These are phyloP conservation scores for Chlorociboria aeruginascens DNA, from an alignment of 495 filamentous ascomycete species.

Conservation along the genomic window DNA sequence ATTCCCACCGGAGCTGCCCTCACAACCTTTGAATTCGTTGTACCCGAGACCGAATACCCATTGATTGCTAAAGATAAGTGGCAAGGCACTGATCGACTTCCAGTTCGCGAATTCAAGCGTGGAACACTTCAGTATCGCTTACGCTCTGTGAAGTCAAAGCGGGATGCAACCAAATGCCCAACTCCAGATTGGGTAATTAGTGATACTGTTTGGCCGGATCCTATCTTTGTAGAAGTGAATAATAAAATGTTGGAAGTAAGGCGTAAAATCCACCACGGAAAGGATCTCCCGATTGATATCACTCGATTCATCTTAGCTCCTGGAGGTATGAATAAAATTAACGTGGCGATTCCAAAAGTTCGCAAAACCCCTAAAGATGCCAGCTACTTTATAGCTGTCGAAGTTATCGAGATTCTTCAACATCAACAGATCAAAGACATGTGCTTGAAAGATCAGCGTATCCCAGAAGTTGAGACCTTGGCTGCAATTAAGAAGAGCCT, in stretches of 20 bases:
- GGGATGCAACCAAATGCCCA: conserved; percentile 7
- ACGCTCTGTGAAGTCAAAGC: conserved; percentile 25
- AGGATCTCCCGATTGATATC: conserved; percentile 65
- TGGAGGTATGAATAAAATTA: conserved; percentile 45
- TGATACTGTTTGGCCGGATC: conserved; percentile 59
- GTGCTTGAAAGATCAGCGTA: conserved; percentile 24
- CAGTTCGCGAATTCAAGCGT: conserved; percentile 5
- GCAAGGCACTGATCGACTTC: background rate
- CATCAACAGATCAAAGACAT: conserved; percentile 36
- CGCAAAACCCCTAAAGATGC: conserved; percentile 23
- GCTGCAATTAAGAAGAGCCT: conserved; percentile 39
- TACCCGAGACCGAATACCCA: conserved; percentile 4
- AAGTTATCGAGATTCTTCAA: conserved; percentile 42
- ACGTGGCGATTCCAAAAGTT: conserved; percentile 36
- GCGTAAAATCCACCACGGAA: conserved; percentile 55
- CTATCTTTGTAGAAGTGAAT: conserved; percentile 54
- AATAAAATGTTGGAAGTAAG: conserved; percentile 40
- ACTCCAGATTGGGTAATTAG: conserved; percentile 41
- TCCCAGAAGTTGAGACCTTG: conserved; percentile 26
- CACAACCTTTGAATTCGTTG: conserved; percentile 9
- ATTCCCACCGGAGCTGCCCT: conserved; percentile 1
- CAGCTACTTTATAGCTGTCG: conserved; percentile 47
- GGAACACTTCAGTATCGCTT: conserved; percentile 21
- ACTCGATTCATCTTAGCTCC: conserved; percentile 33
- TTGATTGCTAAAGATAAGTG: conserved; percentile 8